A percentile compares a stretch with the other conserved stretches of the same genome.
Evolutionary conservation across 2,329 filamentous ascomycete species (phyloP).

Genomic region (Malbranchea zuffiana): DNA sequence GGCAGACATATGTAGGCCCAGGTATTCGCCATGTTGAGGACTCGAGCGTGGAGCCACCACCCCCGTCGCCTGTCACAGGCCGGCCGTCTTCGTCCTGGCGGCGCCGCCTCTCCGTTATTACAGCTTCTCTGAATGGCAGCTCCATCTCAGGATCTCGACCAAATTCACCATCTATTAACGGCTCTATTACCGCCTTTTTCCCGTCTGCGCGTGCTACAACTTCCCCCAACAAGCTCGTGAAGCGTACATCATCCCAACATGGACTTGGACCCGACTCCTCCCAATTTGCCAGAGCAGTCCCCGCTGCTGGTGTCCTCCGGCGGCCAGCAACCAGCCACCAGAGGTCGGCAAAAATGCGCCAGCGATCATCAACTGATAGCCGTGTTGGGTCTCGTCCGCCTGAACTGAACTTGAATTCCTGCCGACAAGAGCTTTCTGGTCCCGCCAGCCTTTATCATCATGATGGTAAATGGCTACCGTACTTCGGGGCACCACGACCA

Average conservation of each 20-base stretch:
- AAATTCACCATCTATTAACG: slow-evolving; percentile 43
- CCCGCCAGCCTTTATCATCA: slow-evolving; percentile 11
- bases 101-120: slow-evolving; percentile 44
- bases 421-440: slow-evolving; percentile 6
- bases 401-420: slow-evolving; percentile 13
- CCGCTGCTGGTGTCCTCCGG: slow-evolving; percentile 41
- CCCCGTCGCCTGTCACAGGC: slow-evolving; percentile 20
- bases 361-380: slow-evolving; percentile 28
- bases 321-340: slow-evolving; percentile 55
- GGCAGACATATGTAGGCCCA: slow-evolving; percentile 28
- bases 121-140: slow-evolving; percentile 38
- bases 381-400: slow-evolving; percentile 5
- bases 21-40: slow-evolving; percentile 22
- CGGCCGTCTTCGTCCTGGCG: slow-evolving; percentile 44
- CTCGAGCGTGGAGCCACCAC: slow-evolving; percentile 19
- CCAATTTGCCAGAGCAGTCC: slow-evolving; percentile 25
- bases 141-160: slow-evolving; percentile 40
- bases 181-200: slow-evolving; percentile 41
- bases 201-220: slow-evolving; percentile 21
- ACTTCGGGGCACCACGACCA: slow-evolving; percentile 28
- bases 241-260: slow-evolving; percentile 47
- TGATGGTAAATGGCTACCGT: slow-evolving; percentile 28
- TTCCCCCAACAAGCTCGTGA: slow-evolving; percentile 52
- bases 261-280: slow-evolving; percentile 33
- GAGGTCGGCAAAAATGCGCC: slow-evolving; percentile 44